phyloP scores from a whole-genome alignment of 129 eudicot genomes.

The Saposhnikovia divaricata region DNA sequence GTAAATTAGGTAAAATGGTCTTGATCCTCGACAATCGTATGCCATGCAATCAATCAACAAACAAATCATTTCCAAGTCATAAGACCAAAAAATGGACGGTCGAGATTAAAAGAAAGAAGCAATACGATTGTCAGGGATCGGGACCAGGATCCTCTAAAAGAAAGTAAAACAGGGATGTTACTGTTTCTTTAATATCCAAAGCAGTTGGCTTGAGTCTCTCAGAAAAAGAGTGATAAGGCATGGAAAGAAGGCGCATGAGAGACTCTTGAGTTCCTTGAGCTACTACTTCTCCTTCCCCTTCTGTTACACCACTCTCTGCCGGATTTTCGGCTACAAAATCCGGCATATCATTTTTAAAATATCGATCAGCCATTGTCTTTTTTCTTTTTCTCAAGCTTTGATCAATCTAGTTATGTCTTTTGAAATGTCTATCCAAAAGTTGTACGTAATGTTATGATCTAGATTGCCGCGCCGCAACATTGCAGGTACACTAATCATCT shows the following conservation, averaged over 20 bases:
- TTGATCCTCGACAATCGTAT: too few species aligned
- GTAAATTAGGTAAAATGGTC: background rate
- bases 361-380: constrained; percentile 50
- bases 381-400: background rate
- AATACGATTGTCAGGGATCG: too few species aligned
- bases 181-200: constrained; percentile 73
- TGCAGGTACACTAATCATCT: too few species aligned
- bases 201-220: constrained; percentile 46
- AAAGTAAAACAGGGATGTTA: background rate
- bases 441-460: too few species aligned
- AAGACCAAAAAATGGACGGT: too few species aligned
- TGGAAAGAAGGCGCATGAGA: constrained; percentile 42
- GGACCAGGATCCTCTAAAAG: background rate
- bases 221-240: constrained; percentile 44
- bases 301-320: background rate
- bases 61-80: too few species aligned
- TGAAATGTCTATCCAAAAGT: too few species aligned
- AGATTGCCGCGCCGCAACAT: too few species aligned
- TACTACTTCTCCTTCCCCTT: constrained; percentile 11
- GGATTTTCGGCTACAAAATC: constrained; percentile 45
- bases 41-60: too few species aligned
- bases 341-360: constrained; percentile 52
- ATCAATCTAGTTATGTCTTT: too few species aligned
- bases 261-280: constrained; percentile 29
- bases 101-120: too few species aligned